Conservation (phyloP, 495 filamentous ascomycete genomes). For the Penicillium turbatum region DNA sequence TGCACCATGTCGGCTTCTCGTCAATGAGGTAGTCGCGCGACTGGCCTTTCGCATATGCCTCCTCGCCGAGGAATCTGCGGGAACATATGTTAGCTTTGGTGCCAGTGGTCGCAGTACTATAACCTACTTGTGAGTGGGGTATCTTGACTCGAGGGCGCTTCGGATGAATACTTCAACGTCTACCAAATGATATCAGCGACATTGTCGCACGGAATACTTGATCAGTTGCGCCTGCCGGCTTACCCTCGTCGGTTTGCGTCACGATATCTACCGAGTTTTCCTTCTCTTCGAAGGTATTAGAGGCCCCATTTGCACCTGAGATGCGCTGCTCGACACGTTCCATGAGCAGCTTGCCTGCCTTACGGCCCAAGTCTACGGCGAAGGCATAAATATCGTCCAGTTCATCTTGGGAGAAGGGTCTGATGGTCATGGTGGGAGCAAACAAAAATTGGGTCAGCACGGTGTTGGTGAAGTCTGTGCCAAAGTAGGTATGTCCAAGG, state of each 20-base stretch:
- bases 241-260: slow-evolving; percentile 66
- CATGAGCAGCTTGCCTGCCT: slow-evolving; percentile 57
- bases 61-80: slow-evolving; percentile 64
- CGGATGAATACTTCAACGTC: slow-evolving; percentile 66
- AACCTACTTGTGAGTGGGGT: slow-evolving; percentile 58
- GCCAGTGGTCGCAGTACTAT: too few relatives aligned
- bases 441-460: neutral
- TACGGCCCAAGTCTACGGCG: slow-evolving; percentile 58
- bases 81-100: neutral
- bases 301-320: slow-evolving; percentile 16
- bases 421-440: slow-evolving; percentile 15
- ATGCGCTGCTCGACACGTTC: slow-evolving; percentile 46
- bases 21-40: slow-evolving; percentile 59
- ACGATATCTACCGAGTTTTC: slow-evolving; percentile 68
- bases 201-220: slow-evolving; percentile 30
- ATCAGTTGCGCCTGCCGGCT: neutral
- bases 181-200: slow-evolving; percentile 20
- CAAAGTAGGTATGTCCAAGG: neutral
- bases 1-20: slow-evolving; percentile 60
- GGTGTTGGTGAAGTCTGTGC: neutral
- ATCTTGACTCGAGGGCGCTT: slow-evolving; percentile 48
- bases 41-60: slow-evolving; percentile 58
- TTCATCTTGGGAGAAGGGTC: slow-evolving; percentile 33
- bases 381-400: slow-evolving; percentile 62
- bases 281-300: slow-evolving; percentile 46